Evolutionary conservation across 1,139 yeast species (phyloP), one percentile per base, ranked within the genome.

Genomic region (Entelexis paramagnoliae): DNA sequence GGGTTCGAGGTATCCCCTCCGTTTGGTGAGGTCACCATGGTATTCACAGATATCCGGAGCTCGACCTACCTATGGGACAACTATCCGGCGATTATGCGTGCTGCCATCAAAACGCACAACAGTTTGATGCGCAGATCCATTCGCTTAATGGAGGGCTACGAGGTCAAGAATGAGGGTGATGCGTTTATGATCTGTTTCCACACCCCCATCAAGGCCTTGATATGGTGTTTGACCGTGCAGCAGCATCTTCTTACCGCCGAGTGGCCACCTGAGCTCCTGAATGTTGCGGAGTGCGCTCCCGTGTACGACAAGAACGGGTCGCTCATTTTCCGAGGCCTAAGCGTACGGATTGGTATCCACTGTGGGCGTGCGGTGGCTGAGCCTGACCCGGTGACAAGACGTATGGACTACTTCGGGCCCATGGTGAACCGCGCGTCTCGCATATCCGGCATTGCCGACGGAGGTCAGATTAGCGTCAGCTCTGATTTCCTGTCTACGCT

Each of bases 361-460:
- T 91, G 97, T 95, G 99, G 99, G 53, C 75, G 84, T 1, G 98
- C 99, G 0, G 96, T 91, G 46, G 87, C 95, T 62, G 99, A 93
- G 65, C 79, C 85, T 5, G 98, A 91, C 71, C 83, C 91, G 52
- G 88, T 89, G 52, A 91, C 98, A 0, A 79, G 89, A 58, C 80
- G 99, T 71, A 91, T 93, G 98, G 99, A 91, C 68, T 91, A 91
- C 66, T 84, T 91, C 62, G 99, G 99, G 0, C 98, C 99, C 0
- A 89, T 91, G 91, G 99, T 91, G 28, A 91, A 91, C 64, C 76
- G 96, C 53, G 87, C 99, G 0, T 83, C 97, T 0, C 76, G 99
- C 63, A 89, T 91, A 41, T 83, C 91, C 65, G 87, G 95, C 2
- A 83, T 86, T 48, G 99, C 98, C 0, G 96, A 88, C 66, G 99